Percentiles rank a stretch among this genome's conserved stretches.
These are phyloP conservation scores for Tetraselmis striata DNA, from an alignment of 139 green algal genomes.

Conservation along the genomic window DNA sequence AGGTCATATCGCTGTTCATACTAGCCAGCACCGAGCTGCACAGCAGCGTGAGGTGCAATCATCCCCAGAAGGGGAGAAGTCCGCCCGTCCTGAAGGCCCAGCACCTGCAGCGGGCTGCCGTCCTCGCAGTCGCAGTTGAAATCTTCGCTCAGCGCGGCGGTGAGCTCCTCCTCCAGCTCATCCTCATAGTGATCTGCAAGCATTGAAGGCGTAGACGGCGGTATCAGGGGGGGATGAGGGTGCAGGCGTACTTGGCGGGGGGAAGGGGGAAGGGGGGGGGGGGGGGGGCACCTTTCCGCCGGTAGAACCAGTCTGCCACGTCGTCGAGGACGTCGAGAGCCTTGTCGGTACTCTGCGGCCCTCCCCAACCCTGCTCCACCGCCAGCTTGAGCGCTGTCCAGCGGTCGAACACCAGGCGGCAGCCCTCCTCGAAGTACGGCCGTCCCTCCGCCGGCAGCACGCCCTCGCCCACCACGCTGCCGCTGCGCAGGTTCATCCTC, in stretches of 20 bases:
- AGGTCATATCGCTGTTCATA: no score
- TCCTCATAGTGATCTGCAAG: conserved; percentile 69
- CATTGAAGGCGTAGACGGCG: no score
- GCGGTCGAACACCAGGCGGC: conserved; percentile 46
- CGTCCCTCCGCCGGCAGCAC: conserved; percentile 18
- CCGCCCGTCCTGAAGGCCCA: neutral
- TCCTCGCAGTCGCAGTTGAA: conserved; percentile 74
- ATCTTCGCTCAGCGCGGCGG: conserved; percentile 52
- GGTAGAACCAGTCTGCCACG: conserved; percentile 79
- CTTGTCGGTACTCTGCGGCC: conserved; percentile 61
- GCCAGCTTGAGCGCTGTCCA: conserved; percentile 87
- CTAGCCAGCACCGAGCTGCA: no score
- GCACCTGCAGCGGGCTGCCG: conserved; percentile 44
- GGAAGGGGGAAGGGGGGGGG: neutral
- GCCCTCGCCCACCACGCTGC: conserved; percentile 29
- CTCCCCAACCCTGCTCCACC: conserved; percentile 85
- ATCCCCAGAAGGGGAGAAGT: neutral
- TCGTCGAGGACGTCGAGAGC: conserved; percentile 62
- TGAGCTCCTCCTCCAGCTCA: conserved; percentile 64
- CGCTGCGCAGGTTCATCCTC: conserved; percentile 50
- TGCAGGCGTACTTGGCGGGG: no score
- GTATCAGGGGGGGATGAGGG: no score
- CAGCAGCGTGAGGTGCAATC: no score
- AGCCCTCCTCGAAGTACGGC: conserved; percentile 69
- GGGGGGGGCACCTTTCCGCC: conserved; percentile 53